Conservation (phyloP, 23 red algal genomes). For the Chondrus crispus region DNA sequence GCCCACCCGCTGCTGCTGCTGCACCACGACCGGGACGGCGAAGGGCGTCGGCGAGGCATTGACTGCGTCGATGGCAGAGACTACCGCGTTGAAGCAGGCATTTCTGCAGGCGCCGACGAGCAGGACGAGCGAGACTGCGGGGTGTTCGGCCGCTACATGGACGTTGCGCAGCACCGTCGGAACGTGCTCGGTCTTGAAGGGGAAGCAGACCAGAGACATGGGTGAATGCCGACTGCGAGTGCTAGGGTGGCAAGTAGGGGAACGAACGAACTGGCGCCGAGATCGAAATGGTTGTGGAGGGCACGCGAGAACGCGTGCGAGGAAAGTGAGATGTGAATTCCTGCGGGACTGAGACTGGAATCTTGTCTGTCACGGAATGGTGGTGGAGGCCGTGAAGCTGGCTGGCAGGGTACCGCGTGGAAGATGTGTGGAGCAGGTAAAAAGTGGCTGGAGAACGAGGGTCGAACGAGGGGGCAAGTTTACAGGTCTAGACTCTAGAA, state of each 20-base stretch:
- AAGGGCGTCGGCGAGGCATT: background rate
- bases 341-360: too few species aligned
- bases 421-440: too few species aligned
- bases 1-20: constrained; percentile 40
- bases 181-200: constrained; percentile 68
- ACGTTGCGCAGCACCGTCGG: constrained; percentile 61
- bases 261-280: too few species aligned
- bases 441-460: too few species aligned
- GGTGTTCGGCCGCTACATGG: constrained; percentile 32
- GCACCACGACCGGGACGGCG: background rate
- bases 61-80: background rate
- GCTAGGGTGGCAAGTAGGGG: background rate
- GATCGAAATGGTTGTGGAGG: too few species aligned
- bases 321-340: too few species aligned
- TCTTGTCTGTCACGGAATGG: too few species aligned
- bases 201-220: constrained; percentile 70
- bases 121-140: constrained; percentile 33
- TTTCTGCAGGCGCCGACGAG: constrained; percentile 31
- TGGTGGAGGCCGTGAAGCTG: too few species aligned
- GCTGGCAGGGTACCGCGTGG: too few species aligned
- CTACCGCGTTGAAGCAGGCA: constrained; percentile 15
- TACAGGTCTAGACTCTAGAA: too few species aligned
- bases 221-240: background rate
- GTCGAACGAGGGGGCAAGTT: too few species aligned
- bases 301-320: too few species aligned